These are phyloP conservation scores for Diaporthe velutina DNA, from an alignment of 2,329 filamentous ascomycete genomes.

Conservation along the genomic window DNA sequence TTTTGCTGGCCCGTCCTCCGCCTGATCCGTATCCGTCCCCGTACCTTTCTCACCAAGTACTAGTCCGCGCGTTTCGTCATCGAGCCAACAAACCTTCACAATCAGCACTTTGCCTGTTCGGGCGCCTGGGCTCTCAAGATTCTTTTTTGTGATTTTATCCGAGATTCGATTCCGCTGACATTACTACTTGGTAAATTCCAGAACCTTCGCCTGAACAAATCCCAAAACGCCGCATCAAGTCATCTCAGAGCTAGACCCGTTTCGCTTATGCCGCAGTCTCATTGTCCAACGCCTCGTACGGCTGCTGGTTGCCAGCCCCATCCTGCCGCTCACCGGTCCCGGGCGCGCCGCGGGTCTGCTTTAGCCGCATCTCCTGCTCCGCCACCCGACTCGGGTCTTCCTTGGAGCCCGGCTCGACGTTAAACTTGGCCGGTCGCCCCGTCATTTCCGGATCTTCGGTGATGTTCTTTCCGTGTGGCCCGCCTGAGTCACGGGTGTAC, in stretches of 20 bases:
- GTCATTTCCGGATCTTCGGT: slow-evolving; percentile 44
- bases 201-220: neutral
- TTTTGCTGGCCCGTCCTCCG: neutral
- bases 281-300: slow-evolving; percentile 26
- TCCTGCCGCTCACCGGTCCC: slow-evolving; percentile 34
- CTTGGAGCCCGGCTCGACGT: slow-evolving; percentile 46
- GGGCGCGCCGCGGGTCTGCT: slow-evolving; percentile 21
- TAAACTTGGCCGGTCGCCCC: slow-evolving; percentile 41
- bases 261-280: slow-evolving; percentile 29
- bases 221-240: neutral
- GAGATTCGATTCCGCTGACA: slow-evolving; percentile 3
- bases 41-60: slow-evolving; percentile 16
- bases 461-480: slow-evolving; percentile 46
- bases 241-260: neutral
- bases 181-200: neutral
- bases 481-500: slow-evolving; percentile 28
- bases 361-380: slow-evolving; percentile 24
- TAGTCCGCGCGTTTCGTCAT: slow-evolving; percentile 16
- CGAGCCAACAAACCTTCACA: slow-evolving; percentile 4
- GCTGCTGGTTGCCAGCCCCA: slow-evolving; percentile 32
- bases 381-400: slow-evolving; percentile 43
- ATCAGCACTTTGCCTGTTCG: slow-evolving; percentile 28
- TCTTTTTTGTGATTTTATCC: neutral
- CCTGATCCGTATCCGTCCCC: neutral
- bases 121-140: neutral